Evolutionary conservation across 441 rosid species (phyloP).

Genomic region (Populus trichocarpa): DNA sequence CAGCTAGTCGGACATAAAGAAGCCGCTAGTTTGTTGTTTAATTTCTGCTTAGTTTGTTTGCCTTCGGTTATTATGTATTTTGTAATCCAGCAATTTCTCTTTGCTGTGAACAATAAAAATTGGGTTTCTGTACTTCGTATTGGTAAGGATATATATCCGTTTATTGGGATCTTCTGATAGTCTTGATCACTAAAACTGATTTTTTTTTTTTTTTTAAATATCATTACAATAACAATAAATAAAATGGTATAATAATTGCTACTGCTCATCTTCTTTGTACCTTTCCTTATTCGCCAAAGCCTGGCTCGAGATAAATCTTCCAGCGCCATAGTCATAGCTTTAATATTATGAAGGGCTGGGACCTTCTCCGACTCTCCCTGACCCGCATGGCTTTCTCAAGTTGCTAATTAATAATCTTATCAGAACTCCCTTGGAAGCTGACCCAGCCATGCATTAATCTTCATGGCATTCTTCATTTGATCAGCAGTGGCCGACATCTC

Average conservation of each 20-base stretch:
- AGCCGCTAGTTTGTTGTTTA: not conserved
- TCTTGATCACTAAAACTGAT: too few species aligned
- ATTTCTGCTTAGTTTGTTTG: not conserved
- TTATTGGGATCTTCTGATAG: too few species aligned
- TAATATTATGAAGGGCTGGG: conserved; percentile 47
- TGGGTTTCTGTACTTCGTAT: too few species aligned
- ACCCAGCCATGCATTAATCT: conserved; percentile 67
- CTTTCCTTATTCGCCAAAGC: conserved; percentile 66
- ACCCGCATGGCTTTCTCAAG: conserved; percentile 71
- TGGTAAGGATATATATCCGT: too few species aligned
- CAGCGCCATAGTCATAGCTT: conserved; percentile 56
- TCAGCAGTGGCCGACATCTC: conserved; percentile 63
- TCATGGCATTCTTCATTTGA: conserved; percentile 67
- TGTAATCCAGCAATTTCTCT: too few species aligned
- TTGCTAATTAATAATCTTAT: conserved; percentile 74
- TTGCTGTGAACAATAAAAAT: too few species aligned
- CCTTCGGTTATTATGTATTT: too few species aligned
- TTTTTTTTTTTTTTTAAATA: too few species aligned
- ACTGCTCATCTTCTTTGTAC: conserved; percentile 70
- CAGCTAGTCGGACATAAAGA: not conserved
- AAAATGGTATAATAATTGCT: conserved; percentile 32
- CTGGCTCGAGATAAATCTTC: conserved; percentile 60
- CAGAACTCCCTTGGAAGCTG: conserved; percentile 59
- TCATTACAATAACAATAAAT: too few species aligned
- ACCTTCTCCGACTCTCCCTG: conserved; percentile 47